These are phyloP conservation scores for Oleoguttula mirabilis DNA, from an alignment of 495 filamentous ascomycete species.

Conservation along the genomic window DNA sequence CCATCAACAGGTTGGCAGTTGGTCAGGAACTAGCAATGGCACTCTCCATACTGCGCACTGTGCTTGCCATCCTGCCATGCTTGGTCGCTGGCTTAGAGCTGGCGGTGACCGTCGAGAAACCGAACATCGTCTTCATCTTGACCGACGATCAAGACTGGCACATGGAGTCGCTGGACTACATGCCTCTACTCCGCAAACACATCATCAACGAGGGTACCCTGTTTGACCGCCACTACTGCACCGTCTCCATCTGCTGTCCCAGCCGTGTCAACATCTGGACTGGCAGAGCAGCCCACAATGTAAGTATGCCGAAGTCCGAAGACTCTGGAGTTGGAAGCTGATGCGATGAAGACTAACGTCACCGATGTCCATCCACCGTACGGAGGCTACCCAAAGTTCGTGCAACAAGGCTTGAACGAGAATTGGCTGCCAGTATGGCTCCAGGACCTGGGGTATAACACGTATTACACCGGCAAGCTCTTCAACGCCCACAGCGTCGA, in stretches of 20 bases:
- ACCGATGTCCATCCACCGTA: too few relatives aligned
- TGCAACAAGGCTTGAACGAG: conserved; percentile 52
- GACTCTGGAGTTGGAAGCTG: conserved; percentile 42
- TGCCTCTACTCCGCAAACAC: conserved; percentile 25
- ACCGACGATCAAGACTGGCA: conserved; percentile 29
- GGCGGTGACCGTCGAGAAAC: too few relatives aligned
- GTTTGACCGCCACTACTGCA: conserved; percentile 26
- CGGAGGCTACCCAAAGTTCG: conserved; percentile 61
- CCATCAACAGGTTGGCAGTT: too few relatives aligned
- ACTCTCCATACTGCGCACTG: too few relatives aligned
- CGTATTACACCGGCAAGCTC: conserved; percentile 63
- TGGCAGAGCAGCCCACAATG: conserved; percentile 58
- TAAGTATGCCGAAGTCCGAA: conserved; percentile 58
- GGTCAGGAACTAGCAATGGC: too few relatives aligned
- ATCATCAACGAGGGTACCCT: conserved; percentile 20
- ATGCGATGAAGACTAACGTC: conserved; percentile 2
- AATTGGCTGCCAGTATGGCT: conserved; percentile 59
- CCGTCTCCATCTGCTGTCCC: conserved; percentile 27
- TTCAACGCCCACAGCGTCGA: conserved; percentile 42
- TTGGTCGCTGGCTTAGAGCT: too few relatives aligned
- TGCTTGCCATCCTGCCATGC: too few relatives aligned
- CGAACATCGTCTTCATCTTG: conserved; percentile 28
- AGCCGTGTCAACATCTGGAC: conserved; percentile 37
- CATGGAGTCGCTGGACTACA: conserved; percentile 25
- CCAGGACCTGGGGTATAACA: conserved; percentile 54